A percentile compares a stretch with the other conserved stretches of the same genome.
Conservation (phyloP, 176 grass and related monocot genomes). For the Tillandsia leiboldiana region DNA sequence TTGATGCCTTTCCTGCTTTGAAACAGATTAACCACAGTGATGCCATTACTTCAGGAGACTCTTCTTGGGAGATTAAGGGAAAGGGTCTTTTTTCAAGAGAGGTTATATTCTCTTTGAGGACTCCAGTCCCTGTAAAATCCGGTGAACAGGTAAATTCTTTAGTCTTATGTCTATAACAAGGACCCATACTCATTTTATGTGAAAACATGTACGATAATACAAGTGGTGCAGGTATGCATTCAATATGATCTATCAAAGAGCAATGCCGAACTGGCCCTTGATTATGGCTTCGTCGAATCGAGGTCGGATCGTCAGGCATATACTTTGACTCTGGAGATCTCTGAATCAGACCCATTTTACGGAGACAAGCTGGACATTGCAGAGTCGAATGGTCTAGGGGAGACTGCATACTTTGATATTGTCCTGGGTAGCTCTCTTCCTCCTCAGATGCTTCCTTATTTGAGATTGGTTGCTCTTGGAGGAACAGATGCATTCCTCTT, state of each 20-base stretch:
- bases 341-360: conserved; percentile 87
- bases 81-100: conserved; percentile 73
- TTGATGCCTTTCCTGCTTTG: background rate
- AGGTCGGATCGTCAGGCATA: conserved; percentile 58
- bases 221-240: conserved; percentile 58
- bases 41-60: conserved; percentile 48
- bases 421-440: conserved; percentile 50
- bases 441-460: conserved; percentile 65
- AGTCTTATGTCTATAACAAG: background rate
- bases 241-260: conserved; percentile 84
- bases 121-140: conserved; percentile 53
- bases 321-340: conserved; percentile 75
- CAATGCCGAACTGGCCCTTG: conserved; percentile 78
- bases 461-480: conserved; percentile 71
- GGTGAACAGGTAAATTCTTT: conserved; percentile 54
- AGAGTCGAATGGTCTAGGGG: conserved; percentile 66
- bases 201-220: background rate
- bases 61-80: conserved; percentile 87
- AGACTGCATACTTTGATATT: conserved; percentile 81
- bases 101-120: conserved; percentile 57
- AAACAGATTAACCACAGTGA: conserved; percentile 75
- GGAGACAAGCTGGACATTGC: conserved; percentile 89
- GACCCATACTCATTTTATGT: background rate
- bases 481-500: conserved; percentile 89
- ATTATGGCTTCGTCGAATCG: conserved; percentile 73